Evolutionary conservation across 2,329 filamentous ascomycete species (phyloP).

Genomic region (Diaporthe amygdali): DNA sequence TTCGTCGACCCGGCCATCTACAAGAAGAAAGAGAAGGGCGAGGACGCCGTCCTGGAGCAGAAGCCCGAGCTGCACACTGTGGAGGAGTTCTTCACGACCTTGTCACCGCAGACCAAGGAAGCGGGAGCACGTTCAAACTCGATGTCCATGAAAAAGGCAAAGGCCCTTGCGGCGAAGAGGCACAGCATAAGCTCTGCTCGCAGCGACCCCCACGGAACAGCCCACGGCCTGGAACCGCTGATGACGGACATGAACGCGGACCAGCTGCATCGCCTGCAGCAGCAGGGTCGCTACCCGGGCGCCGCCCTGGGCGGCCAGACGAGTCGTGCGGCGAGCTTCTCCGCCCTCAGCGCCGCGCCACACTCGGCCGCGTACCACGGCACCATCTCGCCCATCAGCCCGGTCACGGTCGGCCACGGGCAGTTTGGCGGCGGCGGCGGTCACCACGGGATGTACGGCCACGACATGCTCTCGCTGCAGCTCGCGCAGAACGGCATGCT

Average conservation of each 20-base stretch:
- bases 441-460: conserved; percentile 49
- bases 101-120: conserved; percentile 66
- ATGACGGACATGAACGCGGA: conserved; percentile 41
- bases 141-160: conserved; percentile 37
- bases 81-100: conserved; percentile 88
- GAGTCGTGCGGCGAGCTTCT: conserved; percentile 46
- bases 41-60: conserved; percentile 88
- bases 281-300: conserved; percentile 49
- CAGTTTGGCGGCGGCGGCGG: conserved; percentile 41
- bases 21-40: conserved; percentile 75
- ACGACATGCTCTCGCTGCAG: conserved; percentile 58
- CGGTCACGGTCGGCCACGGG: conserved; percentile 45
- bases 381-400: conserved; percentile 56
- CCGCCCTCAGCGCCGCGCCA: conserved; percentile 43
- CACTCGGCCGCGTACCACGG: conserved; percentile 49
- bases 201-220: conserved; percentile 34
- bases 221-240: conserved; percentile 41
- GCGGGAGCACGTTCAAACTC: conserved; percentile 24
- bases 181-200: conserved; percentile 37
- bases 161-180: conserved; percentile 44
- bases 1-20: conserved; percentile 76
- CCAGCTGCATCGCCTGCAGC: conserved; percentile 42
- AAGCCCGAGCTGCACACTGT: conserved; percentile 91
- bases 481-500: conserved; percentile 60
- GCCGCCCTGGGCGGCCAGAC: conserved; percentile 45